Evolutionary conservation across 768 basidiomycete genomes (phyloP).

Genomic region (Rhizopogon rudus): DNA sequence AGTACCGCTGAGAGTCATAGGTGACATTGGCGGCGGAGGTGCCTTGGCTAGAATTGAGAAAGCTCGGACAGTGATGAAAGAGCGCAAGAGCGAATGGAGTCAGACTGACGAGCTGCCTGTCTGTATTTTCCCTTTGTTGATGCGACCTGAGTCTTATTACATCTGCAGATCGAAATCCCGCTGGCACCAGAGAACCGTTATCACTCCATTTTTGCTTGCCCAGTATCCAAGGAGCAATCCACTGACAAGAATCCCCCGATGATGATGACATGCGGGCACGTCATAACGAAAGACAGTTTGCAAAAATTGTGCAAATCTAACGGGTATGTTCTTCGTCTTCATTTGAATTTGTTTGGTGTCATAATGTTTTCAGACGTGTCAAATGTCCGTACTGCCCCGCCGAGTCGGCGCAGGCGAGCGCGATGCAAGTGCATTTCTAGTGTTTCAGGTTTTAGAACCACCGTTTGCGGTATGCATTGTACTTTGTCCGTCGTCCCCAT

Average conservation of each 20-base stretch:
- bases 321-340: constrained; percentile 47
- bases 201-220: constrained; percentile 96
- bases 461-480: constrained; percentile 4
- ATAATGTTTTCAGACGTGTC: constrained; percentile 54
- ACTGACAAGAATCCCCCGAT: constrained; percentile 93
- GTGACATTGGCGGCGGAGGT: constrained; percentile 90
- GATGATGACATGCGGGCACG: constrained; percentile 97
- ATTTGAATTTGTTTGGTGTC: not conserved
- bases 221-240: constrained; percentile 96
- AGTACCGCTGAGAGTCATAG: constrained; percentile 81
- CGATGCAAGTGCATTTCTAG: constrained; percentile 66
- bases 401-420: constrained; percentile 57
- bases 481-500: not conserved
- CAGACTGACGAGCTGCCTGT: constrained; percentile 89
- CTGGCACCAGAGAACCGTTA: constrained; percentile 82
- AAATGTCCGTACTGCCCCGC: constrained; percentile 97
- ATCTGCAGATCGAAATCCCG: constrained; percentile 84
- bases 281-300: constrained; percentile 89
- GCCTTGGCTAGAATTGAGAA: constrained; percentile 92
- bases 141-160: constrained; percentile 3
- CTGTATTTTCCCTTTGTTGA: constrained; percentile 1
- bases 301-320: constrained; percentile 85
- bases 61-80: constrained; percentile 88
- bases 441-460: not conserved
- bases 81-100: constrained; percentile 90